These are phyloP conservation scores for Verbena officinalis DNA, from an alignment of 257 asterid species.

Conservation along the genomic window DNA sequence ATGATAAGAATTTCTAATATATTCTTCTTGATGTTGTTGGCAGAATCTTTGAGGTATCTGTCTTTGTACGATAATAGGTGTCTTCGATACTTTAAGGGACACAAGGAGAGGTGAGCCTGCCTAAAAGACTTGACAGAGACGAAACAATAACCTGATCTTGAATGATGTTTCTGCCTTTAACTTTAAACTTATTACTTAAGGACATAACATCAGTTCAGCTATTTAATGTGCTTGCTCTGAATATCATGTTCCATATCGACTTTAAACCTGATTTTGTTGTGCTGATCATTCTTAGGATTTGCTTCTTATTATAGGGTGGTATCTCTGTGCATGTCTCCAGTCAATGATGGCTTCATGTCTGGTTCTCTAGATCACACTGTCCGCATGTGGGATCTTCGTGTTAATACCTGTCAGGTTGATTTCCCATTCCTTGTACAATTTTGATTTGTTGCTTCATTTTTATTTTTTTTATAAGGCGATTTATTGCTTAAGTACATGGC, in stretches of 20 bases:
- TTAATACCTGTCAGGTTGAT: conserved; percentile 95
- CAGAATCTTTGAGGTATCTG: conserved; percentile 82
- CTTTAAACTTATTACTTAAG: background rate
- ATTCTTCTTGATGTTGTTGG: conserved; percentile 26
- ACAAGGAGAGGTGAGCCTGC: conserved; percentile 77
- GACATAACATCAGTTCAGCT: conserved; percentile 9
- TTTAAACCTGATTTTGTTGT: conserved; percentile 2
- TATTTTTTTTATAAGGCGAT: conserved; percentile 6
- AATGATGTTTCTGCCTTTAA: background rate
- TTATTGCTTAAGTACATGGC: no score
- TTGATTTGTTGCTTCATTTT: conserved; percentile 12
- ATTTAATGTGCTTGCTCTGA: conserved; percentile 1
- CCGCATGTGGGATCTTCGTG: conserved; percentile 96
- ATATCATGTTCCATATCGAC: background rate
- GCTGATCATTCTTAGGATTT: conserved; percentile 15
- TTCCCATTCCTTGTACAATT: conserved; percentile 13
- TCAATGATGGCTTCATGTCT: conserved; percentile 94
- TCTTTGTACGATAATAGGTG: conserved; percentile 95
- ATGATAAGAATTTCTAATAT: conserved; percentile 32
- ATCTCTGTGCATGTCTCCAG: conserved; percentile 95
- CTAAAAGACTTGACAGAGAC: no score
- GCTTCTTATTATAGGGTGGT: conserved; percentile 65
- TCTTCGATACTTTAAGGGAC: conserved; percentile 96
- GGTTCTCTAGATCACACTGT: conserved; percentile 97
- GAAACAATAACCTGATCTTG: no score